A percentile compares a stretch with the other conserved stretches of the same genome.
Evolutionary conservation across 768 basidiomycete genomes (phyloP).

Genomic region (Panellus pusillus): DNA sequence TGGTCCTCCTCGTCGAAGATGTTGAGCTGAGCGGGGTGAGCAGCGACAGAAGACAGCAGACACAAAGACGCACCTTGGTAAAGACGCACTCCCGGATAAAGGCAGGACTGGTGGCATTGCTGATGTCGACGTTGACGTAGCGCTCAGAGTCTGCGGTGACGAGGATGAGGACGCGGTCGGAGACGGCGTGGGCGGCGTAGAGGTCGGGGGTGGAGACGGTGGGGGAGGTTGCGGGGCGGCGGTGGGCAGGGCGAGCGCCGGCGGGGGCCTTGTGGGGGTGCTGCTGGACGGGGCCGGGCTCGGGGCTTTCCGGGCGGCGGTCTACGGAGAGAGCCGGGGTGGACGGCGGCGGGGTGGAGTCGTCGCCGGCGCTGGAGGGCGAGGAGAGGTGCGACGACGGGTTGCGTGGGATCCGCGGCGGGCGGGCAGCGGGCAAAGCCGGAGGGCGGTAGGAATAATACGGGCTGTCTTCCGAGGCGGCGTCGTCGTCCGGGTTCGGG

Average conservation of each 20-base stretch:
- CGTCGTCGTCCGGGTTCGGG: constrained; percentile 50
- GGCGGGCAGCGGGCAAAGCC: no score
- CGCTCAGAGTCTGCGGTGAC: constrained; percentile 80
- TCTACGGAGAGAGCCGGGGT: constrained; percentile 55
- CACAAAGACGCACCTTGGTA: constrained; percentile 56
- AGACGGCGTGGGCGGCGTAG: constrained; percentile 24
- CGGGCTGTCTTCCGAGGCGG: constrained; percentile 29
- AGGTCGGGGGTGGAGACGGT: constrained; percentile 39
- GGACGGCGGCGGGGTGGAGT: constrained; percentile 70
- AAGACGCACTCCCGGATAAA: constrained; percentile 81
- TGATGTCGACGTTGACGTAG: constrained; percentile 71
- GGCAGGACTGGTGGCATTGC: constrained; percentile 59
- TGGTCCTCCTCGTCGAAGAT: constrained; percentile 84
- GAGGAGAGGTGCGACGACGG: constrained; percentile 58
- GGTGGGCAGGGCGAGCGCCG: constrained; percentile 24
- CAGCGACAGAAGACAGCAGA: constrained; percentile 1
- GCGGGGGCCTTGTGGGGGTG: constrained; percentile 23
- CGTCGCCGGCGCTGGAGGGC: constrained; percentile 60
- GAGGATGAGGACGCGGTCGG: constrained; percentile 53
- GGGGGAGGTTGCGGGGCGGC: constrained; percentile 29
- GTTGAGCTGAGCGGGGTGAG: constrained; percentile 52
- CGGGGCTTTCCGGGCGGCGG: constrained; percentile 35
- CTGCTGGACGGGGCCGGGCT: constrained; percentile 29
- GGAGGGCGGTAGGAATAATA: constrained; percentile 31
- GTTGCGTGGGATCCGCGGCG: no score